Percentiles rank a stretch among this genome's conserved stretches.
phyloP scores from a whole-genome alignment of 192 early-diverging fungal genomes.

The Rhizophagus prolifer region DNA sequence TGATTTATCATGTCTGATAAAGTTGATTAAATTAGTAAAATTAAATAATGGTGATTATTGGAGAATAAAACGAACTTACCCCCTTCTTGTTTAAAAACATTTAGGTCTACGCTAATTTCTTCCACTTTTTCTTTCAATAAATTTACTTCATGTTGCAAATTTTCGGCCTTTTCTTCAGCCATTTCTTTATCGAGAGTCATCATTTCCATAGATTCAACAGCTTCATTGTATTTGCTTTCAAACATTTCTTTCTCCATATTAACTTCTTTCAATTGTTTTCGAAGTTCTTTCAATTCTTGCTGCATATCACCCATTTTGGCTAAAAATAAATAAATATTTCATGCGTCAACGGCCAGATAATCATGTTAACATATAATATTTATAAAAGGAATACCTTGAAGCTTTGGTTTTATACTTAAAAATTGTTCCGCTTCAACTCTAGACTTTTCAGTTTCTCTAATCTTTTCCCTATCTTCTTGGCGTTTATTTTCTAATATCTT shows the following conservation, averaged over 20 bases:
- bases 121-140: conserved; percentile 77
- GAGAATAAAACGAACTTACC: conserved; percentile 31
- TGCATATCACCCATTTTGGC: conserved; percentile 72
- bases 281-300: conserved; percentile 66
- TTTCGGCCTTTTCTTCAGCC: conserved; percentile 84
- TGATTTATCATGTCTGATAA: conserved; percentile 2
- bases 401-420: conserved; percentile 61
- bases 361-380: not conserved
- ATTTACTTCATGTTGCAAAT: conserved; percentile 68
- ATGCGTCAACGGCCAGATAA: not conserved
- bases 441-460: conserved; percentile 70
- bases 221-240: conserved; percentile 71
- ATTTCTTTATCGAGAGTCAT: conserved; percentile 88
- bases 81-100: conserved; percentile 64
- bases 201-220: conserved; percentile 80
- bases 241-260: conserved; percentile 60
- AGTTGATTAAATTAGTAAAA: not conserved
- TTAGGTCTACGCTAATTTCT: conserved; percentile 70
- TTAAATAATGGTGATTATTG: not conserved
- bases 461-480: conserved; percentile 71
- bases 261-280: conserved; percentile 56
- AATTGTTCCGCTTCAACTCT: conserved; percentile 74
- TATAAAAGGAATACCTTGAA: conserved; percentile 47
- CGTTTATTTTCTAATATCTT: conserved; percentile 78
- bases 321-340: conserved; percentile 19